Evolutionary conservation across 139 green algal species (phyloP), one percentile per base, ranked within the genome.

Genomic region (Pseudopediastrum boryanum): DNA sequence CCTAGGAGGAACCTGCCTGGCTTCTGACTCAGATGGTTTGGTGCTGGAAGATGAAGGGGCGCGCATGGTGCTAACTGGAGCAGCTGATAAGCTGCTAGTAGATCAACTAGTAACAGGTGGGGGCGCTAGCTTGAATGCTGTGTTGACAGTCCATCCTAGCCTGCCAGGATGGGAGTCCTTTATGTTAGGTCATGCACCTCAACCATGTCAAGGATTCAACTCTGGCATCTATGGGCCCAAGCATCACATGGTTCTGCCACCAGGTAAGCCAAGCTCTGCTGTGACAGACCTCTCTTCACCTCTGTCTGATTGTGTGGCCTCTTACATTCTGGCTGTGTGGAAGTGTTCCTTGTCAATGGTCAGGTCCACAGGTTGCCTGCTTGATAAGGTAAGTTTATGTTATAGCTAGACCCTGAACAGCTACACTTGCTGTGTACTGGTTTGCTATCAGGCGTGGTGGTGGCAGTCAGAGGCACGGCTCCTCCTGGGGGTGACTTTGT

Each of bases 1-100:
- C n/a, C 36, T 77, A n/a, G 70, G 51, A 12, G 70, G 70, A 51
- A 77, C 70, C 19, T 62, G 5, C 6, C 8, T 63, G 54, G 5
- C 12, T 71, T 92, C 41, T 10, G 80, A 94, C 0, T 88, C 95
- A 29, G 96, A 99, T 86, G 78, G 27, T 16, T 46, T 98, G 13
- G 83, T 98, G 1, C 71, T 99, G 59, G 96, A 99, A 81, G 96
- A 99, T 66, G 96, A 98, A 72, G 87, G 90, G 2, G 96, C 94
- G 0, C 87, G 96, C 39, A 92, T 99, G 76, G 69, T n/a, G n/a
- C 36, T 78, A 41, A 54, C 54, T 27, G 56, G 52, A 54, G 83
- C 78, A 13, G 63, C 50, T 39, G 46, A 65, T 2, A 29, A 38
- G 36, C 66, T 97, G 27, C 48, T 82, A 0, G 78, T 90, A 23